Percentiles rank a stretch among this genome's conserved stretches.
Conservation (phyloP, 2,329 filamentous ascomycete genomes). For the Alternaria arbusti region DNA sequence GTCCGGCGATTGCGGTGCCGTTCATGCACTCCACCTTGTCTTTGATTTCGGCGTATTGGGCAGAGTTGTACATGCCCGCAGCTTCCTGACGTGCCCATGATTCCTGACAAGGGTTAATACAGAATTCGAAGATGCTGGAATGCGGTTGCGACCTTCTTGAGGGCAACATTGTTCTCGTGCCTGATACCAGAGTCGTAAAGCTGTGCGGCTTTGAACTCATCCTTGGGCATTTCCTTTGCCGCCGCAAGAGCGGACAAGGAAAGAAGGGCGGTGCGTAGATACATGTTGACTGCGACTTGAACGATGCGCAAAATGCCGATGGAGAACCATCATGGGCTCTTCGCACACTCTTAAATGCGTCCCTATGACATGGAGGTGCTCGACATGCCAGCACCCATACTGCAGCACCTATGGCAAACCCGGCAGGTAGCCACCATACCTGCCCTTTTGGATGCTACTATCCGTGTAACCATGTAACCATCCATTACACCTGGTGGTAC, state of each 20-base stretch:
- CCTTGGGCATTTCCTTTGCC: slow-evolving; percentile 45
- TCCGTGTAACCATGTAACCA: slow-evolving; percentile 21
- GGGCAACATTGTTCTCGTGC: slow-evolving; percentile 45
- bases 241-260: slow-evolving; percentile 43
- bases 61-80: slow-evolving; percentile 42
- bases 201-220: slow-evolving; percentile 42
- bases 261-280: slow-evolving; percentile 35
- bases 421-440: slow-evolving; percentile 37
- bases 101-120: slow-evolving; percentile 41
- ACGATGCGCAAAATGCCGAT: slow-evolving; percentile 4
- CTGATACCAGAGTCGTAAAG: slow-evolving; percentile 51
- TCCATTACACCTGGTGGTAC: slow-evolving; percentile 16
- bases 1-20: slow-evolving; percentile 44
- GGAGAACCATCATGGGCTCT: not conserved
- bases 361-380: slow-evolving; percentile 14
- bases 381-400: slow-evolving; percentile 13
- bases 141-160: slow-evolving; percentile 37
- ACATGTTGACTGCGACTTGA: slow-evolving; percentile 29
- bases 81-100: slow-evolving; percentile 45
- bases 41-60: slow-evolving; percentile 43
- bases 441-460: slow-evolving; percentile 32
- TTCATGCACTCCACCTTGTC: slow-evolving; percentile 45
- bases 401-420: slow-evolving; percentile 28
- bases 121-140: not conserved
- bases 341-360: slow-evolving; percentile 29